Evolutionary conservation across 2,329 filamentous ascomycete genomes (phyloP).

Genomic region (Cladorrhinum sp.): DNA sequence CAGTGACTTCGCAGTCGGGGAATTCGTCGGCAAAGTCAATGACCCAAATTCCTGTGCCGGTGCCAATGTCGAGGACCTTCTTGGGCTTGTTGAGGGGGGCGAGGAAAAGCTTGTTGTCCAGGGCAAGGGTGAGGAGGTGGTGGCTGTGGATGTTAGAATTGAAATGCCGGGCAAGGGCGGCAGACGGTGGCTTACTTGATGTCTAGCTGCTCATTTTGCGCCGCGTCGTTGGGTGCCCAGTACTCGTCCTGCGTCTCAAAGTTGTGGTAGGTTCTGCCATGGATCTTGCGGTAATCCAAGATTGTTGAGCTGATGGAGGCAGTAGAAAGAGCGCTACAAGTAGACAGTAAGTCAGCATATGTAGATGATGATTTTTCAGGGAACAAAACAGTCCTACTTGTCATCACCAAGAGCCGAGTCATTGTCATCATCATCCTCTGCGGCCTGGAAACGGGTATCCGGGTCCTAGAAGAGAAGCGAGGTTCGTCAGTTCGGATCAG

Average conservation of each 20-base stretch:
- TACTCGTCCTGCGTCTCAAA: slow-evolving; percentile 12
- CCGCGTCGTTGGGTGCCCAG: slow-evolving; percentile 17
- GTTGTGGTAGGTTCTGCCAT: slow-evolving; percentile 19
- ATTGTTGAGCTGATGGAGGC: slow-evolving; percentile 16
- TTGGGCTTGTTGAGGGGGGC: slow-evolving; percentile 29
- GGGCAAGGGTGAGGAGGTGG: slow-evolving; percentile 31
- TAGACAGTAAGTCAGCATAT: background rate
- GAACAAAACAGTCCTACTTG: background rate
- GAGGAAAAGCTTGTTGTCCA: slow-evolving; percentile 33
- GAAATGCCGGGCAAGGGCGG: no score
- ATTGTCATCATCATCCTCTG: slow-evolving; percentile 3
- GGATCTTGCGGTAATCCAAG: slow-evolving; percentile 17
- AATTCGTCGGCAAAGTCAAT: slow-evolving; percentile 39
- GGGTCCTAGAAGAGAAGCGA: background rate
- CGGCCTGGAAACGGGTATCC: background rate
- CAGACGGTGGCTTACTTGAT: slow-evolving; percentile 21
- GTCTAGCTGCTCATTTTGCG: slow-evolving; percentile 29
- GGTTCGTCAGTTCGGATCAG: background rate
- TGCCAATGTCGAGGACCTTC: slow-evolving; percentile 43
- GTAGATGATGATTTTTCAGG: background rate
- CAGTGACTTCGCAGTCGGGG: slow-evolving; percentile 30
- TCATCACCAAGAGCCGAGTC: slow-evolving; percentile 6
- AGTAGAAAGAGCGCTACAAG: background rate
- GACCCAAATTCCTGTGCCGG: slow-evolving; percentile 44
- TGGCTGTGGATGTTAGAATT: slow-evolving; percentile 27